Evolutionary conservation across 345 rosid species (phyloP).

Genomic region (Salix exigua): DNA sequence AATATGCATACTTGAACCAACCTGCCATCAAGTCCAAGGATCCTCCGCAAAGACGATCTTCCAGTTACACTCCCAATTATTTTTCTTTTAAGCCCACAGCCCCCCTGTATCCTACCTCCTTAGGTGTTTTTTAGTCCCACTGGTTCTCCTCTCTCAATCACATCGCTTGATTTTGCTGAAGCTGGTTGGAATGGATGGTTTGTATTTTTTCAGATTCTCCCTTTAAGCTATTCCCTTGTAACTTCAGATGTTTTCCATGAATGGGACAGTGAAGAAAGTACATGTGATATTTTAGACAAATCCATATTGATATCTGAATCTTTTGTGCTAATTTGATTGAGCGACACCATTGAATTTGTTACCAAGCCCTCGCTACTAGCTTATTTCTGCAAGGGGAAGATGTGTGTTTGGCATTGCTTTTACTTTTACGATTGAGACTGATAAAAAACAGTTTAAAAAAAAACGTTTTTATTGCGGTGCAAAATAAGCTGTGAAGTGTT

Average conservation of each 20-base stretch:
- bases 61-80: conserved; percentile 54
- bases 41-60: conserved; percentile 40
- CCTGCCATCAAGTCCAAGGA: conserved; percentile 57
- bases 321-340: no score
- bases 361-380: no score
- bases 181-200: background rate
- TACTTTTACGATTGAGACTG: no score
- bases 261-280: background rate
- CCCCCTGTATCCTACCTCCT: conserved; percentile 54
- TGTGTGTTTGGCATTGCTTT: no score
- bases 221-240: background rate
- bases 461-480: no score
- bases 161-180: background rate
- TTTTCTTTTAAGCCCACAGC: conserved; percentile 52
- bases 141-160: background rate
- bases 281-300: background rate
- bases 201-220: background rate
- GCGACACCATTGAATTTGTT: no score
- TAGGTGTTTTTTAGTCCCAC: conserved; percentile 46
- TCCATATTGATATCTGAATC: no score
- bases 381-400: no score
- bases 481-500: no score
- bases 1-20: conserved; percentile 84
- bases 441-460: no score
- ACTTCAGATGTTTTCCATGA: no score